Evolutionary conservation across 331 rosid genomes (phyloP), one percentile per base, ranked within the genome.

Genomic region (Spiraea crenata): DNA sequence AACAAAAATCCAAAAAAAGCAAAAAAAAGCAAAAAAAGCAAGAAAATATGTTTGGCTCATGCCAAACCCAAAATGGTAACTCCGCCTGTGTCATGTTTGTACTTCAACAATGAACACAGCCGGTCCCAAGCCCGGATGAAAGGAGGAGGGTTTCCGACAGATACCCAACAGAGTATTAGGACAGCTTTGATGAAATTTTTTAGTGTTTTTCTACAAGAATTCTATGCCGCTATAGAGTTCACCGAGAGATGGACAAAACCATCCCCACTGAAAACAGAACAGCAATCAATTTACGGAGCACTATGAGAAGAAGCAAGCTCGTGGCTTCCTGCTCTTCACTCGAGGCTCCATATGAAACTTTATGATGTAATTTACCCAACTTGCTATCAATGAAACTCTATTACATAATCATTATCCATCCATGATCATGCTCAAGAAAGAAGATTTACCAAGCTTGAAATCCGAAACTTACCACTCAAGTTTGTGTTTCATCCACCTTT

Each of bases 251-350:
- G 63, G 63, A 57, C 41, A 40, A 56, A 56, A 9, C 61, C 61
- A 56, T 56, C 31, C 61, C 39, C 12, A 9, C 39, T 4, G 61
- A 25, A 56, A 25, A 25, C 59, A 44, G 55, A 47, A 40, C 80
- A 85, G 85, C 86, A 78, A 11, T 74, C 52, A 71, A 51, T 76
- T 55, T 81, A 16, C 37, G 87, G 90, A 88, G 90, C 92, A 56
- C 9, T 69, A 84, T 81, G 90, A 80, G 87, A 88, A 88, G 90
- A 90, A 61, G 80, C 84, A 81, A 74, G 85, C 75, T 63, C 17
- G 44, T 57, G 75, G 76, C 70, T 80, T 80, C 48, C 69, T 69
- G 79, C 77, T 77, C 92, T 88, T 82, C 95, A 88, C 85, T 84
- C 81, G 92, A 82, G 38, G 83, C 90, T 86, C 87, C 91, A 72